These are phyloP conservation scores for Tylopilus sp. DNA, from an alignment of 768 basidiomycete species.

Conservation along the genomic window DNA sequence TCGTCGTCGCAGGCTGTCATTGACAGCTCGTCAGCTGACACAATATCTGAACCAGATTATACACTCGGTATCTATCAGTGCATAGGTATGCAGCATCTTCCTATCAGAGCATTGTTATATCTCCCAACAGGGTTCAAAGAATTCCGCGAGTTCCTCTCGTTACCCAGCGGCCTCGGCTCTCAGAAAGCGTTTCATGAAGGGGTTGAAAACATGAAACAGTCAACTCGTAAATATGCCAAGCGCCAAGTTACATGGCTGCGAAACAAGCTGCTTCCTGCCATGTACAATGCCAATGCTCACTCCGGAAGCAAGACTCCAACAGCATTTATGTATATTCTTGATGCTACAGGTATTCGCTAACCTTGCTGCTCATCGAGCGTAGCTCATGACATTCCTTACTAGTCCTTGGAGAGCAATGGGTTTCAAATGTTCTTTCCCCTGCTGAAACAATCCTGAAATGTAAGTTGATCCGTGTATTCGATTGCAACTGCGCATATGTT, in stretches of 20 bases:
- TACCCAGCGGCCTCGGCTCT: constrained; percentile 36
- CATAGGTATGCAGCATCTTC: constrained; percentile 57
- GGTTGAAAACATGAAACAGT: constrained; percentile 76
- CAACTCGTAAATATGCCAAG: constrained; percentile 89
- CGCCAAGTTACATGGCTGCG: constrained; percentile 90
- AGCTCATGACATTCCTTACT: constrained; percentile 1
- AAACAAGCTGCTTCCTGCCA: constrained; percentile 81
- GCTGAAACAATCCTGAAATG: constrained; percentile 51
- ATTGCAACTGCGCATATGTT: constrained; percentile 3
- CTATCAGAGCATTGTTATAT: constrained; percentile 4
- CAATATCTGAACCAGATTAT: constrained; percentile 41
- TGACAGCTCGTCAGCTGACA: neutral
- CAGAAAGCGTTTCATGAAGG: constrained; percentile 49
- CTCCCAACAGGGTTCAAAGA: constrained; percentile 78
- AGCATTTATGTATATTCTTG: constrained; percentile 55
- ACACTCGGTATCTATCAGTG: constrained; percentile 90
- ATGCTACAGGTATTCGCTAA: constrained; percentile 58
- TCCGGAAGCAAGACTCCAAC: constrained; percentile 21
- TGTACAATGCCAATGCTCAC: constrained; percentile 45
- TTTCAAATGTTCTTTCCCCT: constrained; percentile 46
- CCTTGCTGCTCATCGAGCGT: neutral
- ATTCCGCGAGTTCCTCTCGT: constrained; percentile 66
- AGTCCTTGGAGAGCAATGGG: constrained; percentile 61
- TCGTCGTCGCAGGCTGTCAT: neutral
- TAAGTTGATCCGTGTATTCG: constrained; percentile 20